phyloP scores from a whole-genome alignment of 108 stramenopile species.

The Pseudonitzschia pungens region DNA sequence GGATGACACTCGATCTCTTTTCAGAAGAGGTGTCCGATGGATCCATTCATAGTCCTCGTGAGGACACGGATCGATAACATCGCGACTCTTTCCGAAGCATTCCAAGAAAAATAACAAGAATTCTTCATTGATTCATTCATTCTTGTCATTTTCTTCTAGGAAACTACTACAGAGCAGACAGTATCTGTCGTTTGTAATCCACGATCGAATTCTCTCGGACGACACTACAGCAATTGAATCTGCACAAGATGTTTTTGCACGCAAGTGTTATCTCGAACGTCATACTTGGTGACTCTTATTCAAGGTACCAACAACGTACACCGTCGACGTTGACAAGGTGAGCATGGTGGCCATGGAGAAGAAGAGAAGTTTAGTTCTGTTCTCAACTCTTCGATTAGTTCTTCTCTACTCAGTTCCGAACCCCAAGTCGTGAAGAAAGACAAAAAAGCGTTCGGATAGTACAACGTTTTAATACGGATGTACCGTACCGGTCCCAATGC shows the following conservation, averaged over 20 bases:
- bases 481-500: background rate
- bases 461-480: too few species aligned
- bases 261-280: background rate
- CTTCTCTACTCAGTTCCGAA: background rate
- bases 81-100: background rate
- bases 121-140: background rate
- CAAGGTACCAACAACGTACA: background rate
- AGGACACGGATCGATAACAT: background rate
- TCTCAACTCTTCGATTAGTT: background rate
- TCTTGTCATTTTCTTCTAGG: background rate
- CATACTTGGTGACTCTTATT: background rate
- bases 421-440: background rate
- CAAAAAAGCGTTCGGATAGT: background rate
- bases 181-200: background rate
- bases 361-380: background rate
- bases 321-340: background rate
- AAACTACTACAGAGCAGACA: background rate
- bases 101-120: background rate
- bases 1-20: background rate
- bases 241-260: background rate
- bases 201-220: background rate
- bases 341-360: background rate
- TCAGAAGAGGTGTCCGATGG: background rate
- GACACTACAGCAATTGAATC: background rate
- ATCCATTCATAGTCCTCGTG: background rate